These are phyloP conservation scores for Ophiocordyceps camponoti-saundersi DNA, from an alignment of 2,329 filamentous ascomycete species.

Conservation along the genomic window DNA sequence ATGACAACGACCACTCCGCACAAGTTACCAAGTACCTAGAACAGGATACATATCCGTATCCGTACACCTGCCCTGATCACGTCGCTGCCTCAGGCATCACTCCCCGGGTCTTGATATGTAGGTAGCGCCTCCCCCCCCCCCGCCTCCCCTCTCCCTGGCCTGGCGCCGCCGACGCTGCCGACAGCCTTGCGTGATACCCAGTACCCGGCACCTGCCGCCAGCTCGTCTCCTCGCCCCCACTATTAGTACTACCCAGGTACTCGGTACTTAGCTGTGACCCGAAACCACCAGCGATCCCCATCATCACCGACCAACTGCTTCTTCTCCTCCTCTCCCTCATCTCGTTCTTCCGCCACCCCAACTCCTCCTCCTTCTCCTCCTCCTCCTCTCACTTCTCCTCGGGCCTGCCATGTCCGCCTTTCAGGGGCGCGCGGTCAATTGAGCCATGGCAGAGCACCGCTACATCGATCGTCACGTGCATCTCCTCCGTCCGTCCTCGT, in stretches of 20 bases:
- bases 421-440: constrained; percentile 26
- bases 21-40: too few relatives aligned
- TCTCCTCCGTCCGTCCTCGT: not conserved
- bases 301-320: not conserved
- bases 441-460: constrained; percentile 30
- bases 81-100: not conserved
- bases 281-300: not conserved
- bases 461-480: constrained; percentile 13
- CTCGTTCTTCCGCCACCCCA: constrained; percentile 6
- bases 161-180: not conserved
- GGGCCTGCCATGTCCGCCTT: constrained; percentile 2
- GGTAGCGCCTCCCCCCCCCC: not conserved
- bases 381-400: constrained; percentile 7
- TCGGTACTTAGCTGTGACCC: not conserved
- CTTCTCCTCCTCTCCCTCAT: not conserved
- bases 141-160: too few relatives aligned
- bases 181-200: not conserved
- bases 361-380: constrained; percentile 4
- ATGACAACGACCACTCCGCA: not conserved
- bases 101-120: too few relatives aligned
- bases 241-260: not conserved
- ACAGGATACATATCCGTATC: not conserved
- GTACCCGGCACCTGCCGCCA: not conserved
- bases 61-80: not conserved
- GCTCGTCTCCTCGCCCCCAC: not conserved